Conservation (phyloP, 495 filamentous ascomycete genomes). For the Pseudevernia furfuracea region DNA sequence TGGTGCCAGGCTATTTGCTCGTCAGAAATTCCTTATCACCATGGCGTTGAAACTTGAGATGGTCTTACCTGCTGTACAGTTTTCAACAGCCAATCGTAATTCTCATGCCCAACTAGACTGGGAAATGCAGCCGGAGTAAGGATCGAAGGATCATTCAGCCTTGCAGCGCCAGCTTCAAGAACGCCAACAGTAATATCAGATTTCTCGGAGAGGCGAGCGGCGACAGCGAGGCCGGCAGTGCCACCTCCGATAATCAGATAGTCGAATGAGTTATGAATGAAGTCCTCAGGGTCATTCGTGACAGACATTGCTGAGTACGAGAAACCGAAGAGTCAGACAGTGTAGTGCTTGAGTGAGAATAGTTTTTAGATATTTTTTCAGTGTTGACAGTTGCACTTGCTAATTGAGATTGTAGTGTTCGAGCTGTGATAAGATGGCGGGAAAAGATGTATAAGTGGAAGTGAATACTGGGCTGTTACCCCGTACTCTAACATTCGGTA, state of each 20-base stretch:
- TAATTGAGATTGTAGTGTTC: background rate
- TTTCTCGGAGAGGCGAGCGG: conserved; percentile 46
- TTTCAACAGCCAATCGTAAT: conserved; percentile 28
- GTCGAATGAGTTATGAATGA: conserved; percentile 25
- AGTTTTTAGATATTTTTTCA: background rate
- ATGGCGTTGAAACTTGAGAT: background rate
- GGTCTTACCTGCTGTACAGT: conserved; percentile 23
- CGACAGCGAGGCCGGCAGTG: conserved; percentile 46
- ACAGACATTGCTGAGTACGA: background rate
- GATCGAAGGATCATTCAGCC: conserved; percentile 9
- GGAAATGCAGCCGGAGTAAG: conserved; percentile 9
- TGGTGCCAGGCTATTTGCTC: conserved; percentile 12
- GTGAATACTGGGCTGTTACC: too few relatives aligned
- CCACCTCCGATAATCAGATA: conserved; percentile 48
- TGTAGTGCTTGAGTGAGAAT: background rate
- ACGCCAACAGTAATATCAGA: conserved; percentile 41
- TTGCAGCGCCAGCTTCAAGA: conserved; percentile 45
- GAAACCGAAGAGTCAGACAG: background rate
- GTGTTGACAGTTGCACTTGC: background rate
- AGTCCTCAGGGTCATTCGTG: background rate
- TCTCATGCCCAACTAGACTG: conserved; percentile 17
- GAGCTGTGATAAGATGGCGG: background rate
- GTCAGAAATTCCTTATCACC: background rate
- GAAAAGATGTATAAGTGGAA: too few relatives aligned
- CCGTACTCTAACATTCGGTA: too few relatives aligned